A percentile compares a stretch with the other conserved stretches of the same genome.
phyloP scores from a whole-genome alignment of 2,329 filamentous ascomycete species.

The Celoporthe dispersa region DNA sequence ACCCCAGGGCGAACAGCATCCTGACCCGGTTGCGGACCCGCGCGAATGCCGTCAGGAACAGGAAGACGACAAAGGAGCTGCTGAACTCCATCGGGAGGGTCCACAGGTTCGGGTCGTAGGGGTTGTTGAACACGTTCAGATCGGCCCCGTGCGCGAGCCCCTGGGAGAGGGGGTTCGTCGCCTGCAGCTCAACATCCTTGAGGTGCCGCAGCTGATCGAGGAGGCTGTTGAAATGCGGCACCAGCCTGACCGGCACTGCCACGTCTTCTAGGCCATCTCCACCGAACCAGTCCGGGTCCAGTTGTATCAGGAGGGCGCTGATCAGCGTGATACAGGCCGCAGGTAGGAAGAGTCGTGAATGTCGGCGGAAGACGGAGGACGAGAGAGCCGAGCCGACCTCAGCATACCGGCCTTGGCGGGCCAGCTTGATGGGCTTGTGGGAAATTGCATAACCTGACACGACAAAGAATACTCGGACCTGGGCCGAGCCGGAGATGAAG shows the following conservation, averaged over 20 bases:
- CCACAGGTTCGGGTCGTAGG: slow-evolving; percentile 43
- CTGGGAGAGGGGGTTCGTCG: slow-evolving; percentile 32
- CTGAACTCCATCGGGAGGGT: slow-evolving; percentile 44
- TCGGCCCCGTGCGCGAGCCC: slow-evolving; percentile 21
- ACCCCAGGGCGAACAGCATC: slow-evolving; percentile 28
- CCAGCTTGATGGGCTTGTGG: slow-evolving; percentile 40
- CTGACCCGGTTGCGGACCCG: slow-evolving; percentile 32
- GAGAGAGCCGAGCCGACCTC: slow-evolving; percentile 34
- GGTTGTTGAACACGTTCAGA: background rate
- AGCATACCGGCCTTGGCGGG: slow-evolving; percentile 32
- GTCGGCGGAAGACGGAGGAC: slow-evolving; percentile 37
- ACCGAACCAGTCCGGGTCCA: slow-evolving; percentile 29
- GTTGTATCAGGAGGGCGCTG: slow-evolving; percentile 25
- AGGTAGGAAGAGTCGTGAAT: slow-evolving; percentile 37
- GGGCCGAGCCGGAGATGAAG: slow-evolving; percentile 36
- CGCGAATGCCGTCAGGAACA: slow-evolving; percentile 39
- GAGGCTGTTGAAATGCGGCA: slow-evolving; percentile 30
- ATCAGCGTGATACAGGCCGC: slow-evolving; percentile 32
- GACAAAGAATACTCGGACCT: slow-evolving; percentile 43
- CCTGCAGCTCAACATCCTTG: slow-evolving; percentile 9
- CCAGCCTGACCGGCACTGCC: slow-evolving; percentile 29
- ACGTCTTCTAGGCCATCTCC: slow-evolving; percentile 31
- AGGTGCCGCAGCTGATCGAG: slow-evolving; percentile 34
- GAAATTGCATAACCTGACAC: slow-evolving; percentile 47
- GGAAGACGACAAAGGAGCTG: slow-evolving; percentile 42